A percentile compares a stretch with the other conserved stretches of the same genome.
Evolutionary conservation across 1,139 yeast species (phyloP).

Genomic region (Protomyces lactucae-debilis): DNA sequence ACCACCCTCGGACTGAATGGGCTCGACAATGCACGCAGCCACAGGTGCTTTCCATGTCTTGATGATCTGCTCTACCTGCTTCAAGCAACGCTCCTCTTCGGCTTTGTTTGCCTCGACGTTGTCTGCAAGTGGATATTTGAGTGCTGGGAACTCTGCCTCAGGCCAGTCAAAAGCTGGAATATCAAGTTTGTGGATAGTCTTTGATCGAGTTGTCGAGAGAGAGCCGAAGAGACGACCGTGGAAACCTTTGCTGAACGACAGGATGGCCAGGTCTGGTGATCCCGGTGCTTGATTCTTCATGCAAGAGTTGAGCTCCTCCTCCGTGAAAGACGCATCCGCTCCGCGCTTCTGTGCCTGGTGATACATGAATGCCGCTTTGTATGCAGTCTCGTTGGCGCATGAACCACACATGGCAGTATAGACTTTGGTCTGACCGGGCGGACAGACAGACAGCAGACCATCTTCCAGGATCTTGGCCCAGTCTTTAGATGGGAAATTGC

Average conservation of each 20-base stretch:
- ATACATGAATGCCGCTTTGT: conserved; percentile 77
- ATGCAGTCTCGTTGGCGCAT: conserved; percentile 79
- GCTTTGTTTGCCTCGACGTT: conserved; percentile 51
- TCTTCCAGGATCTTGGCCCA: conserved; percentile 54
- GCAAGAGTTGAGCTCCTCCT: conserved; percentile 56
- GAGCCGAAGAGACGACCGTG: conserved; percentile 81
- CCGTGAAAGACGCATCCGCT: conserved; percentile 45
- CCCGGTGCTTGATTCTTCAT: conserved; percentile 64
- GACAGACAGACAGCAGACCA: conserved; percentile 58
- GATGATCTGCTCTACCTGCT: conserved; percentile 53
- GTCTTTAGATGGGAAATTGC: conserved; percentile 67
- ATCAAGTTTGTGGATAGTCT: conserved; percentile 78
- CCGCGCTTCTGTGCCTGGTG: conserved; percentile 58
- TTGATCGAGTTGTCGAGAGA: conserved; percentile 70
- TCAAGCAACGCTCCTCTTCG: conserved; percentile 67
- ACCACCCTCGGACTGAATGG: conserved; percentile 84
- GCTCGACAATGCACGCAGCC: conserved; percentile 73
- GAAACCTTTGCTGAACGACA: conserved; percentile 70
- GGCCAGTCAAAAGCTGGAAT: conserved; percentile 86
- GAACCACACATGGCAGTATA: conserved; percentile 81
- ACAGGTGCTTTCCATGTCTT: conserved; percentile 54
- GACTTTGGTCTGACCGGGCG: conserved; percentile 59
- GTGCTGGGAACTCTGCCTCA: conserved; percentile 71
- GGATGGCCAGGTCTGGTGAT: conserved; percentile 63
- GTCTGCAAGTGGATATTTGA: conserved; percentile 65